Evolutionary conservation across 2,329 filamentous ascomycete genomes (phyloP).

Genomic region (Hymenoscyphus linearis): DNA sequence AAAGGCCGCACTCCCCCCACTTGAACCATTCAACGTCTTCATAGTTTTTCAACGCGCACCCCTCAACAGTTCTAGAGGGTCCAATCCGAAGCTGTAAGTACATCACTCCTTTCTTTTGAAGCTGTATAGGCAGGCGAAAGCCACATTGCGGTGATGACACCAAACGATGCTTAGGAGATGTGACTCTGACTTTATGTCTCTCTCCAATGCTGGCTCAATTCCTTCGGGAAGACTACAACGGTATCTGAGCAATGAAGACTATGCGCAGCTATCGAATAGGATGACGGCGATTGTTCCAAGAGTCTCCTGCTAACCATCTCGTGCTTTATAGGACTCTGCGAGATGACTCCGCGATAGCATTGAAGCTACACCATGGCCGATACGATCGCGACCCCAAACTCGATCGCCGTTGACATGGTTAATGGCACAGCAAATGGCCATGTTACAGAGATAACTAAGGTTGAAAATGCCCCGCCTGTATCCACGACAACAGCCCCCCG

Average conservation of each 20-base stretch:
- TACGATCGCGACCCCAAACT: constrained; percentile 16
- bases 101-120: background rate
- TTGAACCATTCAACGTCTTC: background rate
- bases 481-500: constrained; percentile 4
- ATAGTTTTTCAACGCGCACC: background rate
- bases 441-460: constrained; percentile 2
- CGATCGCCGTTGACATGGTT: background rate
- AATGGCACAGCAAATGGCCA: background rate
- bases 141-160: constrained; percentile 55
- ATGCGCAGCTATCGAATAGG: constrained; percentile 11
- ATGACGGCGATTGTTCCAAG: background rate
- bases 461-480: constrained; percentile 6
- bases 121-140: background rate
- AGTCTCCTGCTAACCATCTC: constrained; percentile 13
- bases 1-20: background rate
- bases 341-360: constrained; percentile 25
- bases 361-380: constrained; percentile 25
- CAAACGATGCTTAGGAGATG: constrained; percentile 49
- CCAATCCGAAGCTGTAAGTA: constrained; percentile 17
- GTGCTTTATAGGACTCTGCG: constrained; percentile 8
- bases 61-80: constrained; percentile 1
- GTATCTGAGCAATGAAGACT: constrained; percentile 71
- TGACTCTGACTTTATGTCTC: constrained; percentile 43
- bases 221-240: constrained; percentile 79
- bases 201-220: constrained; percentile 61